Base-by-base conservation (phyloP, 805 yeast species). In the Isabelozyma heimii region DNA sequence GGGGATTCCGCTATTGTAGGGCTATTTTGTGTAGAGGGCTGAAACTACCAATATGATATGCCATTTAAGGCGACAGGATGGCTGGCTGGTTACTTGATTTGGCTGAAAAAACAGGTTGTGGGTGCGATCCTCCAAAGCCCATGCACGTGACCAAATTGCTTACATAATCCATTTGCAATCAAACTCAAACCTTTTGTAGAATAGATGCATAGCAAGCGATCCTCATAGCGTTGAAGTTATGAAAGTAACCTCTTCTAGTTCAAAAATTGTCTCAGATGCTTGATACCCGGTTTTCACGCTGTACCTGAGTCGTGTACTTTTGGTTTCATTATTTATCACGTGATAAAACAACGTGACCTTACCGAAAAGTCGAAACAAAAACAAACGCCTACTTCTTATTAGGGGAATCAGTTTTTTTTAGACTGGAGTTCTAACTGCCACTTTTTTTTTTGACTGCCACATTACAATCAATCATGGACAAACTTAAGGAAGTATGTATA, bases 401-500 rank as follows among this genome's bases (percentile, higher is more conserved):
- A 30, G 35, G 35, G 35, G 35, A 30, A 30, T 30, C 35, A 30
- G n/a, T 30, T 30, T 30, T 30, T 30, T 30, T 30, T 30, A 30
- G 35, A 10, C n/a, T 2, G 35, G 10, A 13, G 10, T 30, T 30
- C 8, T 30, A 10, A 30, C 35, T 30, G 35, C 35, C 35, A 30
- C 35, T 30, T 30, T 7, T 30, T 30, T 10, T 20, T 10, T 30
- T 44, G 37, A 20, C 26, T 42, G 30, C 39, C 40, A 27, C 24
- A n/a, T 41, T 16, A 28, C 40, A 46, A 47, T 43, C 48, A 48
- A 70, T 54, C 52, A 81, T 81, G 84, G 85, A 81, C 61, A 80
- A 79, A 69, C 79, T 81, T 59, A 81, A 80, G 74, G 85, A 81
- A 62, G 81, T 77, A 74, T 58, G 81, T 74, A 62, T 48, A 37